Conservation (phyloP, 2,329 filamentous ascomycete genomes). For the Curvularia lunata region DNA sequence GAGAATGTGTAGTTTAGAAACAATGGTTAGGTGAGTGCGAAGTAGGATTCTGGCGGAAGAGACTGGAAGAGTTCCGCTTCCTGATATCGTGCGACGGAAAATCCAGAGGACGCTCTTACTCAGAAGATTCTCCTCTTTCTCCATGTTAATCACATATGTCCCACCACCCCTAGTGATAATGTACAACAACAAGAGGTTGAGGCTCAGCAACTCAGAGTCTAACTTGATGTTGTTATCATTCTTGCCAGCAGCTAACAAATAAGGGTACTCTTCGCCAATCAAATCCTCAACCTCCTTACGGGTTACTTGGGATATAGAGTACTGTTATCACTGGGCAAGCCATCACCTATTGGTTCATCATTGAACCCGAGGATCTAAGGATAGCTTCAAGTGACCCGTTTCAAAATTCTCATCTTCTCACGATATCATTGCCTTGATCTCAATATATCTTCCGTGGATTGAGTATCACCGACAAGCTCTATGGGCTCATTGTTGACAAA, state of each 20-base stretch:
- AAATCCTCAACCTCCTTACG: neutral
- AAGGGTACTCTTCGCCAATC: neutral
- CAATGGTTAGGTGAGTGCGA: neutral
- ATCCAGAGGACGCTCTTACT: neutral
- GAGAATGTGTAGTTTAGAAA: neutral
- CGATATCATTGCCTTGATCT: neutral
- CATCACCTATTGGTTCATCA: neutral
- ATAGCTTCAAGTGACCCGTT: neutral
- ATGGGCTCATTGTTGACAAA: conserved; percentile 14
- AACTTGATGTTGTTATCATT: neutral
- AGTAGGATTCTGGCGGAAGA: neutral
- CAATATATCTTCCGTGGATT: conserved; percentile 4
- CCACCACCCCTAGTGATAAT: neutral
- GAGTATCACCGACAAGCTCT: conserved; percentile 11
- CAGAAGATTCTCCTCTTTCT: neutral
- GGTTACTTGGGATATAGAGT: neutral
- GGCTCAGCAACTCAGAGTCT: neutral
- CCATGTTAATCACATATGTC: neutral
- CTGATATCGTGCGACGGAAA: neutral
- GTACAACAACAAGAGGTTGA: neutral
- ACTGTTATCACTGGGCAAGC: neutral
- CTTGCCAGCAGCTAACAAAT: neutral
- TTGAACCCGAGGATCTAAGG: neutral
- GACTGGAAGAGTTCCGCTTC: neutral
- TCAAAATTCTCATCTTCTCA: neutral